phyloP scores from a whole-genome alignment of 306 rosid species.

The Ceratonia siliqua region DNA sequence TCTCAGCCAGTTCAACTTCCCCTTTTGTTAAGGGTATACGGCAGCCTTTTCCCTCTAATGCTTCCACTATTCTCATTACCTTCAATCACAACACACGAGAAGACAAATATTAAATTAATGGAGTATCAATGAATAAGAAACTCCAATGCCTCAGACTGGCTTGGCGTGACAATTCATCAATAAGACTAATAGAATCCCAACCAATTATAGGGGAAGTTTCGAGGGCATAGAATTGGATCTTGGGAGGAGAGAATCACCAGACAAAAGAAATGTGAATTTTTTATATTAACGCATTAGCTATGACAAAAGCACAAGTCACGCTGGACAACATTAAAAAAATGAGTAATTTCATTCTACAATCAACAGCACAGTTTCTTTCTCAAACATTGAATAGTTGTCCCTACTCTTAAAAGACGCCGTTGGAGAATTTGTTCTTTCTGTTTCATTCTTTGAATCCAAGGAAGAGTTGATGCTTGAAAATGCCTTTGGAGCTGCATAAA shows the following conservation, averaged over 20 bases:
- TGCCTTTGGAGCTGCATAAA: conserved; percentile 88
- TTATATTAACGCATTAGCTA: neutral
- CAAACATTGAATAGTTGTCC: conserved; percentile 32
- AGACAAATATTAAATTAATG: neutral
- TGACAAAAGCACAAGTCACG: neutral
- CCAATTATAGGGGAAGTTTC: neutral
- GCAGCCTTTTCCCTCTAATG: conserved; percentile 89
- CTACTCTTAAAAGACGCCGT: conserved; percentile 81
- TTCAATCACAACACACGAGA: conserved; percentile 39
- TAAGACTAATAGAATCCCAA: conserved; percentile 24
- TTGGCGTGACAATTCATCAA: conserved; percentile 5
- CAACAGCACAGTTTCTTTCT: neutral
- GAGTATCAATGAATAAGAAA: conserved; percentile 1
- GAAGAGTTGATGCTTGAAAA: conserved; percentile 91
- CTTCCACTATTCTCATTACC: conserved; percentile 93
- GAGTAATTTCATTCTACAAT: conserved; percentile 11
- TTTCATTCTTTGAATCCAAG: conserved; percentile 82
- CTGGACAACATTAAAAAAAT: conserved; percentile 2
- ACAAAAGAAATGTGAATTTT: conserved; percentile 3
- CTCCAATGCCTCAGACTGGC: neutral
- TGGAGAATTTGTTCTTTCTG: conserved; percentile 94
- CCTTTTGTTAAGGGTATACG: conserved; percentile 88
- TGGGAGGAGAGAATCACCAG: neutral
- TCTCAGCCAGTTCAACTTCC: conserved; percentile 91
- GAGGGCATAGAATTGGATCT: neutral